Evolutionary conservation across 495 filamentous ascomycete species (phyloP), one percentile per base, ranked within the genome.

Genomic region (Penicillium soppii): DNA sequence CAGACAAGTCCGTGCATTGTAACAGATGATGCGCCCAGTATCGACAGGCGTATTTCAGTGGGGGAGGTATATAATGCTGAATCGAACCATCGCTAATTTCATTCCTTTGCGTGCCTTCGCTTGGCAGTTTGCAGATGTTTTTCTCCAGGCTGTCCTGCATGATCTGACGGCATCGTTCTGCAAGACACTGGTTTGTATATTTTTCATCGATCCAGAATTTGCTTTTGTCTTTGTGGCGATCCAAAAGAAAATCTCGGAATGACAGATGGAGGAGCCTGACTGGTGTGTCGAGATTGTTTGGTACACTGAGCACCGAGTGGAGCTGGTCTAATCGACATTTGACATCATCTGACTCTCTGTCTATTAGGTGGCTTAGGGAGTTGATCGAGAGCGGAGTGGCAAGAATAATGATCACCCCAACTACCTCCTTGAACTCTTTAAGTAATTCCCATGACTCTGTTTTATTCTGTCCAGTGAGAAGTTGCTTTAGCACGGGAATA

Each of bases 21-120:
- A 7, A 3, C 9, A 75, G 29, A 63, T 82, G 73, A 47, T 71
- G 36, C 22, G 74, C 61, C 77, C 71, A 81, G 55, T 75, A 72
- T 8, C 61, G 60, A 55, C 72, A 80, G 16, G 68, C 53, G 46
- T 79, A 73, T 54, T 58, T 53, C 27, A 70, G 32, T 42, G 65
- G 57, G 29, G 53, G 12, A 43, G 61, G 59, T 12, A 77, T 38
- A 15, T 43, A 37, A 1, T 58, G 15, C 15, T 42, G 27, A 13
- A 70, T 60, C 3, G 19, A 47, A 9, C 46, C 12, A 20, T 17
- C 6, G 42, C 59, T 41, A 23, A 74, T 56, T 4, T 69, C 61
- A 5, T 1, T 52, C 33, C 52, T 17, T 25, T 55, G 48, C 22
- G 27, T 55, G 21, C 64, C 65, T 35, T 63, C 58, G 19, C 42